Base-by-base conservation (phyloP, 2,329 filamentous ascomycete species). In the Leptographium radiaticola region DNA sequence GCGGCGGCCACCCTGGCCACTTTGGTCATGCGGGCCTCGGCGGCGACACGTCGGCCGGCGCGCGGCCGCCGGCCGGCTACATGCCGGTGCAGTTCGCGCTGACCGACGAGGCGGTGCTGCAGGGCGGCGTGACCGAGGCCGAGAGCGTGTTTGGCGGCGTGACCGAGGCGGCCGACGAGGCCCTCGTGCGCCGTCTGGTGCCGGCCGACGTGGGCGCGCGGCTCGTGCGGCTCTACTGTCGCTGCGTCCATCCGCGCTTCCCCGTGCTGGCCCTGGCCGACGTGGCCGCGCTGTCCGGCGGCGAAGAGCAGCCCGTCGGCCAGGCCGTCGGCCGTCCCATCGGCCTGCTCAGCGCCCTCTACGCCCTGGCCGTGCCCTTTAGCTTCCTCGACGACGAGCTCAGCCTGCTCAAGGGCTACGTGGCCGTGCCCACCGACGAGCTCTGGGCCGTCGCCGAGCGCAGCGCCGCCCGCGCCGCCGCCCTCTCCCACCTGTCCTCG, bases 351-450 rank as follows among this genome's bases (percentile, higher is more conserved):
- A 60, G 59, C 42, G 61, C 61, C 6, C 55, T 62, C 7, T 63
- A 61, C 20, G 61, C 60, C 15, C 49, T 64, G 40, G 62, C 62
- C 0, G 55, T 59, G 33, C 62, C 61, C 0, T 63, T 62, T 47
- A 61, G 57, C 15, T 63, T 62, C 33, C 52, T 62, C 1, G 62
- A 62, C 51, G 62, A 63, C 48, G 59, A 62, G 53, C 52, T 62
- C 2, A 62, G 60, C 50, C 53, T 62, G 12, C 55, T 57, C 12
- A 61, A 61, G 30, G 62, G 60, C 33, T 63, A 63, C 47, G 50
- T 52, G 8, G 51, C 58, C 33, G 61, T 62, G 11, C 55, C 61
- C 6, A 59, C 60, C 2, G 60, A 61, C n/a, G 59, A 60, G n/a
- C 57, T 63, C 3, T 63, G 62, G 62, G 61, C 59, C 13, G 56